Evolutionary conservation across 352 stramenopile species (phyloP).

Genomic region (Phytophthora colocasiae): DNA sequence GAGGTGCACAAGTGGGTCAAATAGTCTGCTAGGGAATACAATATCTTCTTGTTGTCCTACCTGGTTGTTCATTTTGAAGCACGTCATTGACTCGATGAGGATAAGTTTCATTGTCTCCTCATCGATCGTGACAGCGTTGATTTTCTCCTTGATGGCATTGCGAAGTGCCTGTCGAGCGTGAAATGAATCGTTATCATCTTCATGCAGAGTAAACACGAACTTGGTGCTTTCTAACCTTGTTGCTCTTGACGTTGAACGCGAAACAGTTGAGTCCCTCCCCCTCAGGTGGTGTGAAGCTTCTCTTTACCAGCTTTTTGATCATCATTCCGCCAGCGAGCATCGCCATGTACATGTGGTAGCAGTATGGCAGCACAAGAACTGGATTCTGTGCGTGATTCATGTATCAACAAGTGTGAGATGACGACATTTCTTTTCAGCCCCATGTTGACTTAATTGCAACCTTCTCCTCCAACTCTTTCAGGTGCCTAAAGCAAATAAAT

Average conservation of each 20-base stretch:
- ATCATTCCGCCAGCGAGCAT: slow-evolving; percentile 69
- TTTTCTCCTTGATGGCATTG: slow-evolving; percentile 63
- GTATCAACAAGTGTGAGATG: neutral
- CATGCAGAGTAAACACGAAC: neutral
- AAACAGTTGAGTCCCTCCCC: slow-evolving; percentile 62
- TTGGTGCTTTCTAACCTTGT: slow-evolving; percentile 34
- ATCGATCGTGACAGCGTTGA: slow-evolving; percentile 55
- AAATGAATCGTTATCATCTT: neutral
- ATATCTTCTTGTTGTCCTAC: no score
- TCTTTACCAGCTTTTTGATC: slow-evolving; percentile 74
- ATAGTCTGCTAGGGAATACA: no score
- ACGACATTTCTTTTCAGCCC: neutral
- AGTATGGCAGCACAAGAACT: slow-evolving; percentile 65
- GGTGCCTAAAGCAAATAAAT: slow-evolving; percentile 32
- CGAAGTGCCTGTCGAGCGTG: slow-evolving; percentile 44
- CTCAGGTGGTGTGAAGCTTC: slow-evolving; percentile 52
- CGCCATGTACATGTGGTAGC: slow-evolving; percentile 82
- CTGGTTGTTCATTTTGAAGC: slow-evolving; percentile 79
- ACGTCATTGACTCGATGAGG: slow-evolving; percentile 56
- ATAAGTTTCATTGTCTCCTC: slow-evolving; percentile 56
- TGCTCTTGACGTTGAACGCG: slow-evolving; percentile 58
- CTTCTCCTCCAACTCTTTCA: slow-evolving; percentile 66
- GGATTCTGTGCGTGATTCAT: slow-evolving; percentile 44
- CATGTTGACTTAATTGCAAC: slow-evolving; percentile 1
- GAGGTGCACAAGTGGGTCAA: neutral